Percentiles rank a stretch among this genome's conserved stretches.
These are phyloP conservation scores for Vachellia collinsii DNA, from an alignment of 306 rosid species.

Conservation along the genomic window DNA sequence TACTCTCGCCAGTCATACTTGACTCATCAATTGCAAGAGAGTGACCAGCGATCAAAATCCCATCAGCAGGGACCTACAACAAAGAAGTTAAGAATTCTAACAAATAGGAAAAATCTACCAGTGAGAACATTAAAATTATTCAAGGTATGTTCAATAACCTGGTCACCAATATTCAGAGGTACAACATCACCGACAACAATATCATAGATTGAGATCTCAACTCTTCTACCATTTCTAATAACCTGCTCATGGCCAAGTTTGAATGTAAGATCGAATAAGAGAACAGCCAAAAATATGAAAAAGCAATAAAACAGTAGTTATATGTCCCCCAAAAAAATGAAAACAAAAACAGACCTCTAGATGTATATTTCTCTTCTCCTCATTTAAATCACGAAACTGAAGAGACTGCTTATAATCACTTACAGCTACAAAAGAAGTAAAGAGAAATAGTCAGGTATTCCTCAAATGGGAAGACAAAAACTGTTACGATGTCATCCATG, in stretches of 20 bases:
- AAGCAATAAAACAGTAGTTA: not conserved
- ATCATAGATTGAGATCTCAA: conserved; percentile 78
- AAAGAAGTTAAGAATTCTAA: conserved; percentile 31
- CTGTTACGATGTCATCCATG: conserved; percentile 18
- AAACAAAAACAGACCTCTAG: conserved; percentile 58
- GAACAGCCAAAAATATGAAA: not conserved
- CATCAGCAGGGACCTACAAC: conserved; percentile 85
- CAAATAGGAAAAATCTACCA: conserved; percentile 12
- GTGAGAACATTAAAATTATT: conserved; percentile 28
- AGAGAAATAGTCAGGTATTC: conserved; percentile 23
- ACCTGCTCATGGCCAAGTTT: conserved; percentile 54
- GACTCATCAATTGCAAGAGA: conserved; percentile 89
- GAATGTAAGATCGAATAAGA: conserved; percentile 4
- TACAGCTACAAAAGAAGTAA: conserved; percentile 54
- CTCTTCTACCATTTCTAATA: conserved; percentile 74
- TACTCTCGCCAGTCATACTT: conserved; percentile 96
- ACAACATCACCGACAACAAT: conserved; percentile 85
- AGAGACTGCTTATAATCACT: conserved; percentile 91
- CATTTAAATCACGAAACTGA: conserved; percentile 81
- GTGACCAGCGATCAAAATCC: conserved; percentile 71
- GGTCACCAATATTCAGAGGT: conserved; percentile 82
- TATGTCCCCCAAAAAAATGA: not conserved
- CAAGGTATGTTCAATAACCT: conserved; percentile 47
- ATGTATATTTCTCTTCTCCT: conserved; percentile 86
- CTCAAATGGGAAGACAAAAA: conserved; percentile 19